phyloP scores from a whole-genome alignment of 257 asterid genomes.

The Salvia splendens region DNA sequence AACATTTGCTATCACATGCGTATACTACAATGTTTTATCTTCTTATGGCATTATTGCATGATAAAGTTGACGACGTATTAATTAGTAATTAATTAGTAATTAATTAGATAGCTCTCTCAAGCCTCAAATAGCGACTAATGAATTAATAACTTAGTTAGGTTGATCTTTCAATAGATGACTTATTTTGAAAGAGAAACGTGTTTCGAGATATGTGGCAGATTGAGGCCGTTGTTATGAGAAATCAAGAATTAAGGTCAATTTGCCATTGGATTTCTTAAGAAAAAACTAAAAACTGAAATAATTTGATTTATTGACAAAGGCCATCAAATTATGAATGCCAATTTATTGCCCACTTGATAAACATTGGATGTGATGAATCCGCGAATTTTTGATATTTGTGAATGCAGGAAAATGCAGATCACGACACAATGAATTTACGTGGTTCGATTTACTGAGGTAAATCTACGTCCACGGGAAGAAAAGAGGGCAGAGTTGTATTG shows the following conservation, averaged over 20 bases:
- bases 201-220: slow-evolving; percentile 17
- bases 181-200: slow-evolving; percentile 21
- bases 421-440: too few species aligned
- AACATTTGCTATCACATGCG: too few species aligned
- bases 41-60: neutral
- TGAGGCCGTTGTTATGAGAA: slow-evolving; percentile 13
- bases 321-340: neutral
- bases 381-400: too few species aligned
- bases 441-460: too few species aligned
- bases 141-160: neutral
- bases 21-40: neutral
- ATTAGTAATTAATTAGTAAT: neutral
- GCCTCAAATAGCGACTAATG: too few species aligned
- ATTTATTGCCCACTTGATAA: neutral
- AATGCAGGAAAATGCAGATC: too few species aligned
- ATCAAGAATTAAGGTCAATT: neutral
- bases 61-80: slow-evolving; percentile 2
- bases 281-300: neutral
- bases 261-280: neutral
- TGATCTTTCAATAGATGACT: neutral
- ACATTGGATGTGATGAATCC: too few species aligned
- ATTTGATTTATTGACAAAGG: neutral
- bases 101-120: neutral
- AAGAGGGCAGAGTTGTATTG: too few species aligned
- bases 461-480: too few species aligned